Conservation (phyloP, 1,284 basidiomycete genomes). For the Singerocomus rubriflavus region DNA sequence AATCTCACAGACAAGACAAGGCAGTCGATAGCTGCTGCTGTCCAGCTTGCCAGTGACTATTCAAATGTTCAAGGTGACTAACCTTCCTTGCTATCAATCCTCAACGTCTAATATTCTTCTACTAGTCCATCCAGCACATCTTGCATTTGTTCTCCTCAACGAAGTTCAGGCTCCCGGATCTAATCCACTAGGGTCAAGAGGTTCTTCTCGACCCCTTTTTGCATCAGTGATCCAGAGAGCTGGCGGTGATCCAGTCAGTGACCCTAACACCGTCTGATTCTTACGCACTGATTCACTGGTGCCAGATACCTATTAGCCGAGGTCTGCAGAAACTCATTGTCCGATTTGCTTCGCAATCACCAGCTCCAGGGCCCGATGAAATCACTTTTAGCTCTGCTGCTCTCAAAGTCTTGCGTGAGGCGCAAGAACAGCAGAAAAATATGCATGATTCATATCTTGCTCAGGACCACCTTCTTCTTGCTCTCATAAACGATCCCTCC, state of each 20-base stretch:
- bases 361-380: constrained; percentile 69
- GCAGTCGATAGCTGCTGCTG: constrained; percentile 59
- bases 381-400: constrained; percentile 60
- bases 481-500: constrained; percentile 63
- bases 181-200: constrained; percentile 30
- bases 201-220: constrained; percentile 53
- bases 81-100: neutral
- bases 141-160: constrained; percentile 74
- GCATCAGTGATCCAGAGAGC: constrained; percentile 72
- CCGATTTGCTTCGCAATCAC: constrained; percentile 79
- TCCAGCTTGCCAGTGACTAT: constrained; percentile 82
- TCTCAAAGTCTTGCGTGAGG: constrained; percentile 74
- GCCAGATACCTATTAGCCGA: constrained; percentile 56
- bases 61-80: constrained; percentile 69
- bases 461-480: constrained; percentile 79
- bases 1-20: constrained; percentile 77
- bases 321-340: constrained; percentile 68
- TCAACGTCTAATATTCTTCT: neutral
- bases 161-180: constrained; percentile 43
- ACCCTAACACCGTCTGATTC: constrained; percentile 5
- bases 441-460: constrained; percentile 95
- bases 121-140: constrained; percentile 70
- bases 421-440: constrained; percentile 78
- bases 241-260: constrained; percentile 67
- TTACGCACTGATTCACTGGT: constrained; percentile 32